Evolutionary conservation across 129 eudicot species (phyloP).

Genomic region (Artemisia tridentata): DNA sequence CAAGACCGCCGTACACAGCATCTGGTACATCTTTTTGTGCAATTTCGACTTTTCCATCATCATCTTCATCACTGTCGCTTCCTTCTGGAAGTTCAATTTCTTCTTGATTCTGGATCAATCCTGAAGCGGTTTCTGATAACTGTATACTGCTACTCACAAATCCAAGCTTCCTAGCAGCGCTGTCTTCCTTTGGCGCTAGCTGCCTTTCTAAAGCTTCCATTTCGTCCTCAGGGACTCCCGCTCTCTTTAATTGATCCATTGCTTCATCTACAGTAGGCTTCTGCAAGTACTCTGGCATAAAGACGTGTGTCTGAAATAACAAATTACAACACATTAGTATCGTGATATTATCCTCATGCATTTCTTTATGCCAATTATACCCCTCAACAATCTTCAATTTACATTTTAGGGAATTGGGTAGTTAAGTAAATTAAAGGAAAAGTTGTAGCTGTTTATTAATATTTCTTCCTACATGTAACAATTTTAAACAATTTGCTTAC

Average conservation of each 20-base stretch:
- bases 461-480: too few relatives aligned
- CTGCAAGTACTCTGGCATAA: conserved; percentile 84
- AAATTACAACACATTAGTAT: conserved; percentile 14
- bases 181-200: conserved; percentile 51
- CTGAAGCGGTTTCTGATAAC: conserved; percentile 34
- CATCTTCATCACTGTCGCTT: conserved; percentile 73
- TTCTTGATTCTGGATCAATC: conserved; percentile 49
- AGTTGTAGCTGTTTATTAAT: too few relatives aligned
- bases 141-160: conserved; percentile 78
- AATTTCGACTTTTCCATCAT: conserved; percentile 49
- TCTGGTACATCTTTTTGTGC: conserved; percentile 74
- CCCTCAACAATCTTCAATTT: neutral
- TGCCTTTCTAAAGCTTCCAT: conserved; percentile 92
- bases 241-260: conserved; percentile 60
- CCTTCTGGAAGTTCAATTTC: conserved; percentile 93
- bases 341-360: neutral
- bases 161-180: conserved; percentile 41
- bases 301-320: conserved; percentile 64
- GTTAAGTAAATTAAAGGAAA: too few relatives aligned
- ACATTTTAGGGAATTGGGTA: neutral
- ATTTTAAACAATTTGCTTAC: too few relatives aligned
- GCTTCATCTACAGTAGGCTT: conserved; percentile 58
- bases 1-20: conserved; percentile 76
- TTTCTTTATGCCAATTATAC: neutral
- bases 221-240: conserved; percentile 72